These are phyloP conservation scores for Septoria linicola DNA, from an alignment of 2,329 filamentous ascomycete species.

Conservation along the genomic window DNA sequence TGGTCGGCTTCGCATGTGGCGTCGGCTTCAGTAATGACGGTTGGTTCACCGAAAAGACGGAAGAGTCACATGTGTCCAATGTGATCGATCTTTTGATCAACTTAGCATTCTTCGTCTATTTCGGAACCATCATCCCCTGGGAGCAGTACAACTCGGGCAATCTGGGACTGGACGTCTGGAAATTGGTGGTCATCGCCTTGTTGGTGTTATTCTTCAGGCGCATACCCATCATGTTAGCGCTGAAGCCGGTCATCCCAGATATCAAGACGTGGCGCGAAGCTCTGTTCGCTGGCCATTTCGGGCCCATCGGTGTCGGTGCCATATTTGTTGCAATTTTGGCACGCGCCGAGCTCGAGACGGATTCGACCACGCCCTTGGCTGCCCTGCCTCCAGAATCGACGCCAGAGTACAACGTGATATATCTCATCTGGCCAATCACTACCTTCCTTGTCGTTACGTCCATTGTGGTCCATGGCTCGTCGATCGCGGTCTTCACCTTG, in stretches of 20 bases:
- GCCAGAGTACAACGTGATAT: conserved; percentile 69
- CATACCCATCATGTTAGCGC: conserved; percentile 85
- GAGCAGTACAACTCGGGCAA: conserved; percentile 74
- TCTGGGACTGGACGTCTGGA: conserved; percentile 80
- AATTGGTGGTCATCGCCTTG: conserved; percentile 87
- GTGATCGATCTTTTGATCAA: conserved; percentile 97
- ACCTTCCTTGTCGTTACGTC: conserved; percentile 92
- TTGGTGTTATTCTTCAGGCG: conserved; percentile 94
- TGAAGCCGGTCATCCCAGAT: conserved; percentile 93
- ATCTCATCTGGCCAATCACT: conserved; percentile 91
- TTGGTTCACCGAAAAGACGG: conserved; percentile 97
- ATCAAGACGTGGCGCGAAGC: conserved; percentile 98
- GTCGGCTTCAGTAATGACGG: conserved; percentile 99
- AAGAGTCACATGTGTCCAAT: conserved; percentile 98
- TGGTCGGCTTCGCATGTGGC: conserved; percentile 91
- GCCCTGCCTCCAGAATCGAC: conserved; percentile 54
- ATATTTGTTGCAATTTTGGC: conserved; percentile 94
- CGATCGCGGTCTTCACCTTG: conserved; percentile 93
- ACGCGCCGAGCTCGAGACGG: conserved; percentile 82
- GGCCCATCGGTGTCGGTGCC: conserved; percentile 93
- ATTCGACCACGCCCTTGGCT: conserved; percentile 66
- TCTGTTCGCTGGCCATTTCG: conserved; percentile 94
- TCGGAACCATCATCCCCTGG: conserved; percentile 97
- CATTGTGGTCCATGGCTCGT: conserved; percentile 96
- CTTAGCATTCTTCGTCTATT: conserved; percentile 95